These are phyloP conservation scores for Quercus berberidifolia DNA, from an alignment of 306 rosid genomes.

Conservation along the genomic window DNA sequence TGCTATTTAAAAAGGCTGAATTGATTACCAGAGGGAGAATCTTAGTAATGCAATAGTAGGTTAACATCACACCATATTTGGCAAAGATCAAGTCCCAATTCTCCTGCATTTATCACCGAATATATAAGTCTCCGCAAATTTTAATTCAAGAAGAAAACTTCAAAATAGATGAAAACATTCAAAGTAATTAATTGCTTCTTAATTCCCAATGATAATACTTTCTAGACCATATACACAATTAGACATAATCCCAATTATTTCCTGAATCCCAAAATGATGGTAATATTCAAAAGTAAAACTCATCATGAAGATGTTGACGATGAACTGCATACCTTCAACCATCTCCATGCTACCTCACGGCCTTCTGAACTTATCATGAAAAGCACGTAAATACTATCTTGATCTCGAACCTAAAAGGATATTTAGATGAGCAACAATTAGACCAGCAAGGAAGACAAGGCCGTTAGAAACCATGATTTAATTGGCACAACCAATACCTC, in stretches of 20 bases:
- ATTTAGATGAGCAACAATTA: background rate
- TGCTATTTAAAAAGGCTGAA: background rate
- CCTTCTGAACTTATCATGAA: slow-evolving; percentile 43
- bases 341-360: slow-evolving; percentile 42
- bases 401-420: slow-evolving; percentile 47
- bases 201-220: background rate
- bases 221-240: background rate
- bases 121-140: background rate
- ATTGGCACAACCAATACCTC: slow-evolving; percentile 27
- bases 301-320: background rate
- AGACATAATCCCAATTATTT: background rate
- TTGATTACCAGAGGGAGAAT: slow-evolving; percentile 50
- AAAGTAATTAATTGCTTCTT: too few species aligned
- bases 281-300: background rate
- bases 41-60: slow-evolving; percentile 31
- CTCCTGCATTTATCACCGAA: slow-evolving; percentile 46
- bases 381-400: slow-evolving; percentile 9
- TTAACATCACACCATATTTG: slow-evolving; percentile 51
- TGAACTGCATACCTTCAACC: slow-evolving; percentile 53
- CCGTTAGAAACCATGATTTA: background rate
- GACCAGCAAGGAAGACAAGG: slow-evolving; percentile 8
- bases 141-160: background rate
- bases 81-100: slow-evolving; percentile 58
- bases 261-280: background rate
- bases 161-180: background rate